Conservation (phyloP, 768 basidiomycete genomes). For the Solioccasus polychromus region DNA sequence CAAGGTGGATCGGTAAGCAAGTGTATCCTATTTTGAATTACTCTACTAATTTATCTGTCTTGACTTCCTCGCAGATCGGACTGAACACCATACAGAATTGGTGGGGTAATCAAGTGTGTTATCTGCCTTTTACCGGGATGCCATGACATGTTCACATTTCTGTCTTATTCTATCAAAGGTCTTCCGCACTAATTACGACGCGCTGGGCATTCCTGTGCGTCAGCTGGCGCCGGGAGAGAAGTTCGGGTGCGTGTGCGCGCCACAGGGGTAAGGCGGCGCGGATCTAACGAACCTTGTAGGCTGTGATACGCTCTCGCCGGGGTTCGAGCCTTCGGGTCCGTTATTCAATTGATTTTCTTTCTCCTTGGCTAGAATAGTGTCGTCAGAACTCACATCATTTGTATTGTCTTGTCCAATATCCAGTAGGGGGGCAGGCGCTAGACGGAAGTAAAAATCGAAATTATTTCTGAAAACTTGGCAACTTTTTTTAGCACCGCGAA, state of each 20-base stretch:
- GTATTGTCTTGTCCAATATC: too few species aligned
- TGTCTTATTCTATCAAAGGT: slow-evolving; percentile 14
- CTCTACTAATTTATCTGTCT: not conserved
- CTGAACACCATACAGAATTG: slow-evolving; percentile 14
- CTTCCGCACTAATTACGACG: slow-evolving; percentile 19
- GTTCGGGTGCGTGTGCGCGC: slow-evolving; percentile 11
- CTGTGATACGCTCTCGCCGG: too few species aligned
- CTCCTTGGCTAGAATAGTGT: too few species aligned
- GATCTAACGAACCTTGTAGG: not conserved
- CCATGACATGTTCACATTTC: too few species aligned
- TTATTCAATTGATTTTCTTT: too few species aligned
- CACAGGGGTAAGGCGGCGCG: not conserved
- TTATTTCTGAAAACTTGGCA: too few species aligned
- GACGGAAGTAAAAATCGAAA: too few species aligned
- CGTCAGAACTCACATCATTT: too few species aligned
- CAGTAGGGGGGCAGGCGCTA: too few species aligned
- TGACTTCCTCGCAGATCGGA: slow-evolving; percentile 18
- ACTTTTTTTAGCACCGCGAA: too few species aligned
- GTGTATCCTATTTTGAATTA: not conserved
- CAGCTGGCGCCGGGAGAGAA: slow-evolving; percentile 22
- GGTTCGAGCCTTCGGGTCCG: too few species aligned
- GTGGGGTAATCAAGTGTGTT: slow-evolving; percentile 30
- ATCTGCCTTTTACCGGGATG: not conserved
- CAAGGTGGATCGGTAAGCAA: slow-evolving; percentile 19
- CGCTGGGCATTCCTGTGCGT: slow-evolving; percentile 25